Percentiles rank a stretch among this genome's conserved stretches.
Conservation (phyloP, 2,329 filamentous ascomycete genomes). For the Aspergillus fumigatiaffinis region DNA sequence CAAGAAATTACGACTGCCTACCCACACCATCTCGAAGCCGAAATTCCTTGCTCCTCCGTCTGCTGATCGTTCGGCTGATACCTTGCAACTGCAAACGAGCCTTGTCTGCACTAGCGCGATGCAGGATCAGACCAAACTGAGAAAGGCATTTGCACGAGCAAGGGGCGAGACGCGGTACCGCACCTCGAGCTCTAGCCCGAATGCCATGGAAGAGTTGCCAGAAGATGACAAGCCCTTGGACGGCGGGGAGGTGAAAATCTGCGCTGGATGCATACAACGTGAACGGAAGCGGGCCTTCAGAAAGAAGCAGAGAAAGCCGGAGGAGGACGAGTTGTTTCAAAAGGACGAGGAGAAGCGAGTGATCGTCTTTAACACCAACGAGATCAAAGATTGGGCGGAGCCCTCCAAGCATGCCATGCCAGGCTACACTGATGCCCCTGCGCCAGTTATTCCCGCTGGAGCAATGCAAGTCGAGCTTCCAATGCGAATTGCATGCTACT, state of each 20-base stretch:
- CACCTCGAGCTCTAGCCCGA: conserved; percentile 39
- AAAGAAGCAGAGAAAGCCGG: conserved; percentile 89
- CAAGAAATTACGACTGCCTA: conserved; percentile 78
- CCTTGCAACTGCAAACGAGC: conserved; percentile 72
- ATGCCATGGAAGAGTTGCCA: conserved; percentile 49
- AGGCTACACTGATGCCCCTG: conserved; percentile 33
- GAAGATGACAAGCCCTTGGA: conserved; percentile 73
- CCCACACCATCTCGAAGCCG: conserved; percentile 89
- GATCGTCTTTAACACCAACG: conserved; percentile 86
- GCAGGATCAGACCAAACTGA: conserved; percentile 63
- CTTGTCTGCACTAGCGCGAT: conserved; percentile 92
- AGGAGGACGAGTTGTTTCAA: conserved; percentile 86
- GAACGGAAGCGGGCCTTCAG: conserved; percentile 86
- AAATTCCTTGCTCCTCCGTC: conserved; percentile 77
- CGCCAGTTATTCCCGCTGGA: conserved; percentile 44
- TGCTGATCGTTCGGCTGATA: conserved; percentile 65
- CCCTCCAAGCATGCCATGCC: conserved; percentile 53
- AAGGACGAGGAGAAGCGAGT: conserved; percentile 75
- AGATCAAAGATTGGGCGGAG: conserved; percentile 78
- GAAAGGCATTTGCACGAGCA: conserved; percentile 63
- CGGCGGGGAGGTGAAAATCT: conserved; percentile 92
- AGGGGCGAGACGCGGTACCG: conserved; percentile 35
- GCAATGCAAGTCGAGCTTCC: conserved; percentile 77
- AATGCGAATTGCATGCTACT: conserved; percentile 97
- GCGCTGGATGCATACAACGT: conserved; percentile 81